Evolutionary conservation across 2,329 filamentous ascomycete genomes (phyloP).

Genomic region (Colletotrichum destructivum): DNA sequence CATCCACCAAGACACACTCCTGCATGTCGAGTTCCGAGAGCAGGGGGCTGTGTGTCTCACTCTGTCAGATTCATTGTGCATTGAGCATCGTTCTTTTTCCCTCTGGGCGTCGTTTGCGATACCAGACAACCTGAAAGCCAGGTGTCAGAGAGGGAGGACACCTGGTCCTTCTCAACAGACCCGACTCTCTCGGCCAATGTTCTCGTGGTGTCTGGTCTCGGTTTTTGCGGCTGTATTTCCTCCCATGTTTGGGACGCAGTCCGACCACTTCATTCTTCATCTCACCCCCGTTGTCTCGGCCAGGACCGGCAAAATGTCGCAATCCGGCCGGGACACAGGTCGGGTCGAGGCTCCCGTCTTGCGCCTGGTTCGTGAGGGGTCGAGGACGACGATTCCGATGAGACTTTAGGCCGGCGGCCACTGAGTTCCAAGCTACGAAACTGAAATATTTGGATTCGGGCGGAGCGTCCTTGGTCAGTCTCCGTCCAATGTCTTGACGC

Average conservation of each 20-base stretch:
- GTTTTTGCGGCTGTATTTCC: conserved; percentile 4
- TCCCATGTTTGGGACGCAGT: conserved; percentile 18
- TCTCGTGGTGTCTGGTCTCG: conserved; percentile 1
- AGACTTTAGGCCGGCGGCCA: conserved; percentile 1
- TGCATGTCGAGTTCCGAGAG: conserved; percentile 24
- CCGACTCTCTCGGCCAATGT: neutral
- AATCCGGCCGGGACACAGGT: conserved; percentile 3
- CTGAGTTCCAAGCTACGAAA: conserved; percentile 16
- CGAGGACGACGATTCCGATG: neutral
- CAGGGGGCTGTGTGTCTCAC: conserved; percentile 1
- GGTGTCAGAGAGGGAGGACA: neutral
- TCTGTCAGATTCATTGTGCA: neutral
- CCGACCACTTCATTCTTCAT: conserved; percentile 29
- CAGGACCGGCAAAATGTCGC: conserved; percentile 23
- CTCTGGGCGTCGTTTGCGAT: neutral
- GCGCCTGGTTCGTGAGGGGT: neutral
- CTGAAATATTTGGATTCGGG: conserved; percentile 12
- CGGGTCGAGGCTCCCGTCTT: conserved; percentile 8
- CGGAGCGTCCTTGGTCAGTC: conserved; percentile 18
- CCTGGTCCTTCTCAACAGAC: neutral
- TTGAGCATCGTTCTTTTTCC: neutral
- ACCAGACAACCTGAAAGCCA: neutral
- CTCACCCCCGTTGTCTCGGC: conserved; percentile 29
- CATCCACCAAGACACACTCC: conserved; percentile 6
- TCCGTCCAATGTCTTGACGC: conserved; percentile 35